A percentile compares a stretch with the other conserved stretches of the same genome.
These are phyloP conservation scores for Lentinus polychrous DNA, from an alignment of 1,284 basidiomycete genomes.

Conservation along the genomic window DNA sequence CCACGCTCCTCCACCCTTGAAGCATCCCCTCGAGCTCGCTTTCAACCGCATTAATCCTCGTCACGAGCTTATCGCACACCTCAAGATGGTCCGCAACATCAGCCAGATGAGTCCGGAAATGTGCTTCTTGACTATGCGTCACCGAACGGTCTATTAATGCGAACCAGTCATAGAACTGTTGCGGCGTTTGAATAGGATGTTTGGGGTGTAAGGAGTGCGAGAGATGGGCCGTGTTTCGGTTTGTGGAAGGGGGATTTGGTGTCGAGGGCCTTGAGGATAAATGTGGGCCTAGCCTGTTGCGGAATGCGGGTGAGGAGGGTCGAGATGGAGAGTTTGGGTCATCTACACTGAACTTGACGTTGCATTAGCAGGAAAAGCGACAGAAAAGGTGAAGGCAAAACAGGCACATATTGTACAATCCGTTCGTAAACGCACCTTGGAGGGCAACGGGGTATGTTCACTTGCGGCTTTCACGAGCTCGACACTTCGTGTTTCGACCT, in stretches of 20 bases:
- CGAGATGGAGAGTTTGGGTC: conserved; percentile 31
- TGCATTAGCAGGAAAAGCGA: conserved; percentile 4
- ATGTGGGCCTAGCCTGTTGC: conserved; percentile 22
- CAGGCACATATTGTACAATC: background rate
- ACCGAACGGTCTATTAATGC: conserved; percentile 80
- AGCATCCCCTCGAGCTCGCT: conserved; percentile 75
- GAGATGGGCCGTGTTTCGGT: conserved; percentile 11
- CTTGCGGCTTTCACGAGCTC: conserved; percentile 55
- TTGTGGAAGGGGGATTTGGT: conserved; percentile 18
- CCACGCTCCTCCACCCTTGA: conserved; percentile 76
- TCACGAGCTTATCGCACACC: conserved; percentile 67
- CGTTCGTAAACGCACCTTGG: conserved; percentile 50
- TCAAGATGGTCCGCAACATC: conserved; percentile 68
- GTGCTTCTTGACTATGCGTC: conserved; percentile 84
- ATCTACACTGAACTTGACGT: conserved; percentile 32
- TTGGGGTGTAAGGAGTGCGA: conserved; percentile 57
- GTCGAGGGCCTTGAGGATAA: conserved; percentile 29
- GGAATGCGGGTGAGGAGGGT: conserved; percentile 35
- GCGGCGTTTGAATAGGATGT: conserved; percentile 75
- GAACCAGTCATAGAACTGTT: conserved; percentile 96
- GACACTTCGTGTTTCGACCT: conserved; percentile 65
- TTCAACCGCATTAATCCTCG: conserved; percentile 67
- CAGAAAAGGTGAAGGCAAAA: conserved; percentile 6
- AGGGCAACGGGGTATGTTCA: conserved; percentile 56
- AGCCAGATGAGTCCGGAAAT: conserved; percentile 79